phyloP scores from a whole-genome alignment of 2,329 filamentous ascomycete species.

The Sclerotinia minor region DNA sequence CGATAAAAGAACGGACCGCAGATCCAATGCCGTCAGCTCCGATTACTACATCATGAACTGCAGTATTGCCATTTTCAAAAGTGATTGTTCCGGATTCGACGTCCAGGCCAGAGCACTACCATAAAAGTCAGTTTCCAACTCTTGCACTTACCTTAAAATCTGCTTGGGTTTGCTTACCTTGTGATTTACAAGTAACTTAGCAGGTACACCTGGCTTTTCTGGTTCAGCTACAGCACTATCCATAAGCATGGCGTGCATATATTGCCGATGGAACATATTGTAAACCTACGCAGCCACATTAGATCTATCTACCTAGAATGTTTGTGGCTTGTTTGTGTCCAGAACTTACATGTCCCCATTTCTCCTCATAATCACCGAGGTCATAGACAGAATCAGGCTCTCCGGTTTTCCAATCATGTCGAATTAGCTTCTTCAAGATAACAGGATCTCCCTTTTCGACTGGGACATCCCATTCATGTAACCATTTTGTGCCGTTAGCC shows the following conservation, averaged over 20 bases:
- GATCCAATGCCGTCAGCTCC: constrained; percentile 59
- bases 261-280: constrained; percentile 68
- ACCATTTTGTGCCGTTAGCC: constrained; percentile 67
- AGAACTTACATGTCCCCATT: constrained; percentile 55
- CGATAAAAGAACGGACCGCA: constrained; percentile 56
- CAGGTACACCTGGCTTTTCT: constrained; percentile 55
- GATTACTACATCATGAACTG: constrained; percentile 42
- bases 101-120: constrained; percentile 46
- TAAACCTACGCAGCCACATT: constrained; percentile 46
- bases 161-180: constrained; percentile 42
- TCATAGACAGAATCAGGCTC: constrained; percentile 50
- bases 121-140: background rate
- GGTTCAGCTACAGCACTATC: constrained; percentile 55
- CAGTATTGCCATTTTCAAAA: constrained; percentile 40
- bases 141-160: constrained; percentile 38
- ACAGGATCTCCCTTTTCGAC: constrained; percentile 64
- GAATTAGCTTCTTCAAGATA: constrained; percentile 64
- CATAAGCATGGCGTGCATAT: constrained; percentile 67
- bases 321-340: constrained; percentile 1
- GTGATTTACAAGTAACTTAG: constrained; percentile 57
- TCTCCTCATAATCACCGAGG: constrained; percentile 62
- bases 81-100: constrained; percentile 49
- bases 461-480: constrained; percentile 67
- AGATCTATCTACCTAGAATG: background rate
- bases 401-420: constrained; percentile 67